These are phyloP conservation scores for Friedmanniomyces endolithicus DNA, from an alignment of 495 filamentous ascomycete genomes.

Conservation along the genomic window DNA sequence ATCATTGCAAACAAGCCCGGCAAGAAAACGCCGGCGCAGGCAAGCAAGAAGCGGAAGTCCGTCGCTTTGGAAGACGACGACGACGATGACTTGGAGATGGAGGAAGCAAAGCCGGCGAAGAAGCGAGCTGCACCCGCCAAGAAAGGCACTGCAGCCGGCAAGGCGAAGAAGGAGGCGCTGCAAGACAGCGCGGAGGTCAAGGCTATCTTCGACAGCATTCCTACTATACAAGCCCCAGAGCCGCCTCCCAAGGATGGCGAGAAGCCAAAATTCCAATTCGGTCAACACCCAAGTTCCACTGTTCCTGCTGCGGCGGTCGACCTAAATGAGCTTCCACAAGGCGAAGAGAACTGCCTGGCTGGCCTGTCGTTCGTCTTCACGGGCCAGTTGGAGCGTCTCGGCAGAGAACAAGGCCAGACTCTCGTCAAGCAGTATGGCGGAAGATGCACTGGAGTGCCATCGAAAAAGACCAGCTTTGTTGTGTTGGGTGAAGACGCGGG, in stretches of 20 bases:
- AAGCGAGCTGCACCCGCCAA: slow-evolving; percentile 34
- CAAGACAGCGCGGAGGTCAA: slow-evolving; percentile 55
- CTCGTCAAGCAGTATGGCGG: slow-evolving; percentile 89
- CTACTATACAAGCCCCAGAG: slow-evolving; percentile 64
- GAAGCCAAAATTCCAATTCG: slow-evolving; percentile 58
- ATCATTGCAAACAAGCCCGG: slow-evolving; percentile 25
- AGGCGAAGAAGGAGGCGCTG: slow-evolving; percentile 39
- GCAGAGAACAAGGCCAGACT: slow-evolving; percentile 72
- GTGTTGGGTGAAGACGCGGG: slow-evolving; percentile 85
- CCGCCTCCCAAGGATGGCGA: slow-evolving; percentile 51
- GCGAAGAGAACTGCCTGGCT: slow-evolving; percentile 79
- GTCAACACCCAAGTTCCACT: slow-evolving; percentile 37
- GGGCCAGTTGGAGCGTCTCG: slow-evolving; percentile 64
- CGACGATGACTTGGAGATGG: slow-evolving; percentile 37
- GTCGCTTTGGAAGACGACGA: slow-evolving; percentile 32
- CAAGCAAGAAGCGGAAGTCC: slow-evolving; percentile 46
- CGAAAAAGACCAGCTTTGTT: slow-evolving; percentile 85
- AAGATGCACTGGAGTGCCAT: slow-evolving; percentile 74
- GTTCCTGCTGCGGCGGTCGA: slow-evolving; percentile 54
- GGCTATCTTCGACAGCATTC: slow-evolving; percentile 78
- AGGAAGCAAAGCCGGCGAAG: slow-evolving; percentile 24
- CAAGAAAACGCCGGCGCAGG: slow-evolving; percentile 31
- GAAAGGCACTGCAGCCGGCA: slow-evolving; percentile 36
- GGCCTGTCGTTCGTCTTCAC: slow-evolving; percentile 98
- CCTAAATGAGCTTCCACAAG: slow-evolving; percentile 47